Evolutionary conservation across 805 yeast species (phyloP), one percentile per base, ranked within the genome.

Genomic region (Yarrowia divulgata): DNA sequence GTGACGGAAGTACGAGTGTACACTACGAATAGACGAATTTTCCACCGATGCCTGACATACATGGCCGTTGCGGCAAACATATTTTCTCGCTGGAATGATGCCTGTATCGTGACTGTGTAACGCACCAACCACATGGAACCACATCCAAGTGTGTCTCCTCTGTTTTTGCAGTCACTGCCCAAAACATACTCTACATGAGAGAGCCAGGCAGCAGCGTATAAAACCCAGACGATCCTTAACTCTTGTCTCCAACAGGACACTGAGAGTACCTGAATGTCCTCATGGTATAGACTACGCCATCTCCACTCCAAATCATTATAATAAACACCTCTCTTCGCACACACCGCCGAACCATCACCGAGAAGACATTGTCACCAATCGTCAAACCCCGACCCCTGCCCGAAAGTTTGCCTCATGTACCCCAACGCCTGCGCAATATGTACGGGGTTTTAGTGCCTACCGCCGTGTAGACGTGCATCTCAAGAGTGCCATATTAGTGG

Each of bases 401-500:
- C 45, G 60, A 54, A 54, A 54, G 60, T 54, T 54, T 54, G 60
- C 34, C 58, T 54, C 45, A 54, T 54, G 45, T 54, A 54, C 60
- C 60, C 60, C 60, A 54, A 54, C 60, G 60, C 60, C 60, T 54
- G 58, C 58, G 58, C 58, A 5, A 35, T 35, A 52, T 52, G 60
- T 54, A 39, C 60, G 60, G 58, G 60, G 45, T 54, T 52, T 52
- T 35, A 54, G 60, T 35, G 45, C 60, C 45, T 39, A 23, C 39
- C 58, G 60, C 60, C 60, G 60, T 54, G 60, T 39, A n/a, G 32
- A 35, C 42, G n/a, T 52, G 58, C 58, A 13, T 52, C 32, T 10
- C 7, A 35, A 52, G 19, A 34, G 58, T 13, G 58, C 52, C 8
- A 40, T 5, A 40, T 23, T 23, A 23, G 4, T 23, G 29, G 29